phyloP scores from a whole-genome alignment of 139 green algal genomes.

The Spirogloea muscicola region DNA sequence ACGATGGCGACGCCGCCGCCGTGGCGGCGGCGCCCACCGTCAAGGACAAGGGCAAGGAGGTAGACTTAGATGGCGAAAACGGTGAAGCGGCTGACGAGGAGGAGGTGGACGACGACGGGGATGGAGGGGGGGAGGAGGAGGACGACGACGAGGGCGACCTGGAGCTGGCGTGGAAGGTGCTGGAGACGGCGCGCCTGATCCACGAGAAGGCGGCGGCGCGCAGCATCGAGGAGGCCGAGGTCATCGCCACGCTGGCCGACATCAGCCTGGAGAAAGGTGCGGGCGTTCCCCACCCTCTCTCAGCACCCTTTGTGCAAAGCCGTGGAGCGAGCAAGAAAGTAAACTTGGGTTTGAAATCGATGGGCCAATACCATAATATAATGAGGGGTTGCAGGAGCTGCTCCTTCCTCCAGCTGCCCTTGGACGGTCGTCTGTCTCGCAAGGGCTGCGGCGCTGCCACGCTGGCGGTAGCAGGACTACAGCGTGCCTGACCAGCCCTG shows the following conservation, averaged over 20 bases:
- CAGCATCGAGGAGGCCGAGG: slow-evolving; percentile 42
- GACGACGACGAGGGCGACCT: slow-evolving; percentile 56
- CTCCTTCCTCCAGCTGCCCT: too few species aligned
- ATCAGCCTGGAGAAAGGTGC: slow-evolving; percentile 42
- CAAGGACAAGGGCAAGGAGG: slow-evolving; percentile 4
- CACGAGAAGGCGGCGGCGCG: slow-evolving; percentile 23
- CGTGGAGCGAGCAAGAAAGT: too few species aligned
- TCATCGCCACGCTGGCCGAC: slow-evolving; percentile 39
- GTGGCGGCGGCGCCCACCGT: not conserved
- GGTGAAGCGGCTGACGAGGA: slow-evolving; percentile 21
- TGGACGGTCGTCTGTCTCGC: too few species aligned
- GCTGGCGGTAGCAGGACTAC: too few species aligned
- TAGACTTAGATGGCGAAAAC: not conserved
- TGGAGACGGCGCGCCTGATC: slow-evolving; percentile 50
- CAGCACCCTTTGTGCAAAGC: too few species aligned
- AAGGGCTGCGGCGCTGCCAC: too few species aligned
- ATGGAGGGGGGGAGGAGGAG: slow-evolving; percentile 19
- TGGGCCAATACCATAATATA: too few species aligned
- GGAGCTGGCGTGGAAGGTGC: slow-evolving; percentile 66
- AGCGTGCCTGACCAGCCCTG: too few species aligned
- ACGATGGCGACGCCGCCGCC: not conserved
- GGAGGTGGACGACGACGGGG: slow-evolving; percentile 44
- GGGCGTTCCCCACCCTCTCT: too few species aligned
- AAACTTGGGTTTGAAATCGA: too few species aligned
- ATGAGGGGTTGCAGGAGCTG: too few species aligned